Evolutionary conservation across 1,139 yeast genomes (phyloP).

Genomic region (Pneumocystis wakefieldiae): DNA sequence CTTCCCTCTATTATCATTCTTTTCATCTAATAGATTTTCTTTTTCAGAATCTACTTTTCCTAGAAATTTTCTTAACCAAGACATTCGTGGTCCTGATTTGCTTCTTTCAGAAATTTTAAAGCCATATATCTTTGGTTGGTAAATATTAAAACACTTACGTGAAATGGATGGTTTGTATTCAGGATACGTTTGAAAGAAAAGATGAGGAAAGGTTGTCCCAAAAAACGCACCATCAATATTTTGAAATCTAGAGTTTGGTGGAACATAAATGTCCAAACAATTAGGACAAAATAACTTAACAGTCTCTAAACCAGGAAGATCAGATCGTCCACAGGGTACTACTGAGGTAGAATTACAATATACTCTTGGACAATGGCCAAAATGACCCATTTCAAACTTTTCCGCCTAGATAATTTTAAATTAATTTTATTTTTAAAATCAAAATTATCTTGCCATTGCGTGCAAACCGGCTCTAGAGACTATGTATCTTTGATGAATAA

Average conservation of each 20-base stretch:
- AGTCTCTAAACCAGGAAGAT: constrained; percentile 80
- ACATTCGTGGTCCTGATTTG: constrained; percentile 80
- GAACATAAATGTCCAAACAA: constrained; percentile 80
- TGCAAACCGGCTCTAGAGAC: constrained; percentile 81
- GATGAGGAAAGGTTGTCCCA: constrained; percentile 90
- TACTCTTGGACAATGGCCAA: constrained; percentile 85
- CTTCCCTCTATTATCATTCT: neutral
- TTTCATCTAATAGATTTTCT: constrained; percentile 1
- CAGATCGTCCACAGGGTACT: constrained; percentile 84
- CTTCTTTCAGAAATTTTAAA: constrained; percentile 66
- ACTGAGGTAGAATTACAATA: constrained; percentile 84
- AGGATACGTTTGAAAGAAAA: constrained; percentile 77
- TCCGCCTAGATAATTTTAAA: constrained; percentile 35
- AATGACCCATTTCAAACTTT: constrained; percentile 75
- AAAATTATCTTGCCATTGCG: constrained; percentile 37
- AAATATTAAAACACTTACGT: constrained; percentile 2
- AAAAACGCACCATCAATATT: constrained; percentile 92
- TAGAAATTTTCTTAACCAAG: constrained; percentile 51
- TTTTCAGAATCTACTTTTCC: constrained; percentile 8
- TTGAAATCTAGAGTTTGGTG: constrained; percentile 67
- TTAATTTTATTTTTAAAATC: neutral
- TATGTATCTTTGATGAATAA: constrained; percentile 85
- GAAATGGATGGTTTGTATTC: constrained; percentile 33
- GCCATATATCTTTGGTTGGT: constrained; percentile 48
- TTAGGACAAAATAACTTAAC: constrained; percentile 88